Conservation (phyloP, 176 grass and related monocot genomes). For the Eragrostis curvula region DNA sequence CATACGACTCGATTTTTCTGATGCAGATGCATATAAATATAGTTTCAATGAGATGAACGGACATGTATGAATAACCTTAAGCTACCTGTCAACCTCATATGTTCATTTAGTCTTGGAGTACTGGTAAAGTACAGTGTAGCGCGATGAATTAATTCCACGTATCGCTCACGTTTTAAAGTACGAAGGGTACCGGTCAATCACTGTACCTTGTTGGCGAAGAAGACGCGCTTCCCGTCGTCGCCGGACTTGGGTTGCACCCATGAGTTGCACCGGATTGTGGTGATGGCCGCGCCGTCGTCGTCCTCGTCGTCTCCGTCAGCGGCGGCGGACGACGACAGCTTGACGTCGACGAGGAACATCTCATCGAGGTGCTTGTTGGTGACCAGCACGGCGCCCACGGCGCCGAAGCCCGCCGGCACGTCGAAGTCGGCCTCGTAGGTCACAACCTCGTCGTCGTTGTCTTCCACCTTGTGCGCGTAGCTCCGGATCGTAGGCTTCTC, state of each 20-base stretch:
- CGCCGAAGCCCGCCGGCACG: constrained; percentile 59
- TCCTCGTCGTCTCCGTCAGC: background rate
- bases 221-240: constrained; percentile 56
- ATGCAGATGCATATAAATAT: background rate
- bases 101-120: background rate
- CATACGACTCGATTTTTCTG: background rate
- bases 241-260: constrained; percentile 59
- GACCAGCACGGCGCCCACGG: constrained; percentile 70
- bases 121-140: background rate
- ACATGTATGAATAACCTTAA: background rate
- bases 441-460: constrained; percentile 33
- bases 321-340: background rate
- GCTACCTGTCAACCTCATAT: background rate
- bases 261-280: constrained; percentile 64
- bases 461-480: constrained; percentile 51
- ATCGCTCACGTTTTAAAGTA: background rate
- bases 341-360: constrained; percentile 71
- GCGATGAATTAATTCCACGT: background rate
- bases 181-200: background rate
- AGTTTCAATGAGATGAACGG: background rate
- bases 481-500: constrained; percentile 47
- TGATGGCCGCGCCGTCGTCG: background rate
- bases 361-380: constrained; percentile 54
- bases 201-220: constrained; percentile 87
- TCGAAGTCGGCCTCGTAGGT: constrained; percentile 60